These are phyloP conservation scores for Hydnum rufescens DNA, from an alignment of 768 basidiomycete species.

Conservation along the genomic window DNA sequence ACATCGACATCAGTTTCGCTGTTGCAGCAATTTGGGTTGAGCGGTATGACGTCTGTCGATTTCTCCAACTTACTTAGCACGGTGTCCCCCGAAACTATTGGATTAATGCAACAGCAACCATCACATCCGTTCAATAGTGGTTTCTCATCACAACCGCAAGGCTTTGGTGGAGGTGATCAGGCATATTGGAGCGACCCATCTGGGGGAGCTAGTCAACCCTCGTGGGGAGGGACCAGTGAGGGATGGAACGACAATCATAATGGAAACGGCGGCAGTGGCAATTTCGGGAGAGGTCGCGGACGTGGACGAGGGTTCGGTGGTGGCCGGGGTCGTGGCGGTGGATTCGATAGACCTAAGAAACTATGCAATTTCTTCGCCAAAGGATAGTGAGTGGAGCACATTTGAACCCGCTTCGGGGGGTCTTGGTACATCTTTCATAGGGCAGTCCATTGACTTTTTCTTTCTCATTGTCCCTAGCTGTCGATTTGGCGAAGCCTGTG, in stretches of 20 bases:
- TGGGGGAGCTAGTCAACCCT: neutral
- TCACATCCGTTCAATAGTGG: neutral
- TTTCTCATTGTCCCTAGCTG: neutral
- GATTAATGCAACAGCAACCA: neutral
- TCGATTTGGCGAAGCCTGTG: slow-evolving; percentile 2
- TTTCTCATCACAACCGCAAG: neutral
- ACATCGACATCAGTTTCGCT: neutral
- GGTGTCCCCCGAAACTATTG: neutral
- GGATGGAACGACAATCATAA: neutral
- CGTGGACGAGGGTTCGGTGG: neutral
- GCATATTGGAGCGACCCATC: neutral
- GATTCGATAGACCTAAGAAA: neutral
- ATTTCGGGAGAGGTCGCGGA: slow-evolving; percentile 8
- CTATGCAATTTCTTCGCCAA: slow-evolving; percentile 4
- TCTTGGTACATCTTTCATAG: neutral
- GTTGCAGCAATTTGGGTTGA: neutral
- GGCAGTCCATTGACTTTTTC: neutral
- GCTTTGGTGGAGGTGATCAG: neutral
- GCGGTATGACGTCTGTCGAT: neutral
- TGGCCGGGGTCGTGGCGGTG: neutral
- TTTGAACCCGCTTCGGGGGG: neutral
- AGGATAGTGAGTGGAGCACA: slow-evolving; percentile 4
- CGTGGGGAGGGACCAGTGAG: neutral
- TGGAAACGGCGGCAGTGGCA: neutral
- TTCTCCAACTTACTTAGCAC: slow-evolving; percentile 2